phyloP scores from a whole-genome alignment of 2,329 filamentous ascomycete genomes.

The Aspergillus ibericus region DNA sequence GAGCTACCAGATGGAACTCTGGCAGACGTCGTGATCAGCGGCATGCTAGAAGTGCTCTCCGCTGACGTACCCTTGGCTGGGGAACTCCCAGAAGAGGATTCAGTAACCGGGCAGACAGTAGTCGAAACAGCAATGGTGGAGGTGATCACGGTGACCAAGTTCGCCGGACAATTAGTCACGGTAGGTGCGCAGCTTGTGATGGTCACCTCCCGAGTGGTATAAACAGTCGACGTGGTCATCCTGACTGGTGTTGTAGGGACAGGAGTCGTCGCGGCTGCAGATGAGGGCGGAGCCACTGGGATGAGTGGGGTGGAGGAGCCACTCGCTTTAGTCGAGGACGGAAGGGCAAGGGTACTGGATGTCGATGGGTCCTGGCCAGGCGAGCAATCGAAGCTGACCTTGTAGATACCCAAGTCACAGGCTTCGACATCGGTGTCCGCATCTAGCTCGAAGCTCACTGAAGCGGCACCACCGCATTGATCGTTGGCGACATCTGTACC shows the following conservation, averaged over 20 bases:
- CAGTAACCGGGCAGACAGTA: constrained; percentile 56
- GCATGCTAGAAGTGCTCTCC: background rate
- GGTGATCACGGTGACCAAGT: constrained; percentile 52
- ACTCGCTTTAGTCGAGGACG: background rate
- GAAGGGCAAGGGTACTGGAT: constrained; percentile 6
- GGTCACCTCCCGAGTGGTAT: constrained; percentile 38
- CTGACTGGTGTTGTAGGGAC: constrained; percentile 17
- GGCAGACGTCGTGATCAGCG: background rate
- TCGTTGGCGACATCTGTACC: constrained; percentile 75
- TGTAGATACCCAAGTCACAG: constrained; percentile 64
- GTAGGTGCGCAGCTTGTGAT: constrained; percentile 43
- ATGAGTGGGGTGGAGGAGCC: background rate
- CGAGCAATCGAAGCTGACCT: constrained; percentile 30
- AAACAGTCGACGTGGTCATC: constrained; percentile 40
- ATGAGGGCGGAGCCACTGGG: background rate
- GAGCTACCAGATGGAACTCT: constrained; percentile 12
- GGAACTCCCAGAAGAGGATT: constrained; percentile 14
- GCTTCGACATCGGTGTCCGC: constrained; percentile 55
- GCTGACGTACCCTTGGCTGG: constrained; percentile 2
- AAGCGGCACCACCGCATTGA: constrained; percentile 88
- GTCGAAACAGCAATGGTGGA: constrained; percentile 59
- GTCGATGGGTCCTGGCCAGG: constrained; percentile 19
- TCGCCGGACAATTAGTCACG: constrained; percentile 53
- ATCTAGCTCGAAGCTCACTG: constrained; percentile 69
- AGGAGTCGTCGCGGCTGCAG: constrained; percentile 4